Base-by-base conservation (phyloP, 345 rosid genomes). In the Linum lewisii region DNA sequence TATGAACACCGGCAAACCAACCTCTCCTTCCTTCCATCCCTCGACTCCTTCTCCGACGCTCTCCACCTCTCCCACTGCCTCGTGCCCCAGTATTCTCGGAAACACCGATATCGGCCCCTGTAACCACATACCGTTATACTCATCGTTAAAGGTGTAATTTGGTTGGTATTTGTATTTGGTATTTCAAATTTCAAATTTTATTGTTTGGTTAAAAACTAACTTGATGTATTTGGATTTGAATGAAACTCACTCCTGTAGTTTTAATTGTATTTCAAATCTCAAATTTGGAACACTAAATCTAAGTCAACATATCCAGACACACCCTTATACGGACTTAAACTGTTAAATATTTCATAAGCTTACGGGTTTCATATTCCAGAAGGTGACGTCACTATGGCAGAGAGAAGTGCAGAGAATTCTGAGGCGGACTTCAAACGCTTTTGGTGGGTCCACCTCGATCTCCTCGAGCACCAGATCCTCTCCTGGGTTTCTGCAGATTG, bases 21-120 rank as follows among this genome's bases (percentile, higher is more conserved):
- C 6, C 50, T 83, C 93, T 25, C 90, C 87, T 78, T 71, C 75
- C 16, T 65, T 67, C 36, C 84, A 73, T 60, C 75, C 87, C 3
- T 77, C 72, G 51, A 84, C 90, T 7, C 70, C 15, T 47, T 78
- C 84, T 1, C 97, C 95, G 14, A 76, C 78, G 24, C 97, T 90
- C 79, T 90, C 95, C 16, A 84, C 90, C 66, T 81, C 77, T 29
- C 93, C 90, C 55, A 70, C 79, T 1, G 95, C 92, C 75, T 90
- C 88, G 26, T 90, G 95, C 21, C 92, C 95, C 4, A 89, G 49
- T 45, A 89, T 81, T 69, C 78, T 79, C 1, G 91, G 95, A 66
- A 78, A 81, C 23, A 37, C 13, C 11, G 78, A 63, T 34, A 51
- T 0, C 0, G 93, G 86, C 38, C 72, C 80, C 93, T 80, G 60